A percentile compares a stretch with the other conserved stretches of the same genome.
Evolutionary conservation across 352 stramenopile species (phyloP).

Genomic region (Phytophthora crassamura): DNA sequence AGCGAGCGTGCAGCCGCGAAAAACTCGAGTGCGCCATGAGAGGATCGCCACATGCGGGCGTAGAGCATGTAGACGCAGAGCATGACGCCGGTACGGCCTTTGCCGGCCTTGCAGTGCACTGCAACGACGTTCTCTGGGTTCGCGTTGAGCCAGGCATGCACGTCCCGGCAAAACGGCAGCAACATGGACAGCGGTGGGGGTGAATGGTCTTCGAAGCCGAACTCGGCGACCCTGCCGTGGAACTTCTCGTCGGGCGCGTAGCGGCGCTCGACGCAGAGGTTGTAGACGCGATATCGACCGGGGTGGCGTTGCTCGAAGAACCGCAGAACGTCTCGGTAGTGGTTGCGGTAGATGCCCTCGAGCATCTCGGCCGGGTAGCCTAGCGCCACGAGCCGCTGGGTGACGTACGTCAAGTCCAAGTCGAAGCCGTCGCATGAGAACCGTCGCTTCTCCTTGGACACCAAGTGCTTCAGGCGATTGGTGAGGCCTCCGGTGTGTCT

Average conservation of each 20-base stretch:
- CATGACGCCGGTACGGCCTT: conserved; percentile 92
- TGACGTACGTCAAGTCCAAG: conserved; percentile 93
- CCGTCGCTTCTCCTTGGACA: conserved; percentile 92
- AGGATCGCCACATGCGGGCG: conserved; percentile 60
- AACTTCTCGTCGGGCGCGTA: conserved; percentile 83
- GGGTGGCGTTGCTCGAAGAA: conserved; percentile 90
- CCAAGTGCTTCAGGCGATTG: conserved; percentile 80
- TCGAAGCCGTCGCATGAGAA: conserved; percentile 92
- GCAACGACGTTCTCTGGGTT: conserved; percentile 82
- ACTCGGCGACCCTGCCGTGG: conserved; percentile 74
- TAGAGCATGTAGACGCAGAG: conserved; percentile 84
- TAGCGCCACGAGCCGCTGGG: conserved; percentile 85
- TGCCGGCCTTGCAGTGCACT: conserved; percentile 93
- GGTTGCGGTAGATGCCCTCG: conserved; percentile 91
- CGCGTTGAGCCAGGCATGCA: conserved; percentile 58
- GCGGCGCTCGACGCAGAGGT: conserved; percentile 89
- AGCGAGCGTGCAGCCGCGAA: conserved; percentile 75
- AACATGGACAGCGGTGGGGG: conserved; percentile 81
- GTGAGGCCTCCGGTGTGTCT: conserved; percentile 38
- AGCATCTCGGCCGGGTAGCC: conserved; percentile 90
- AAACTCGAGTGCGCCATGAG: conserved; percentile 68
- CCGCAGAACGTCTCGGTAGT: conserved; percentile 89
- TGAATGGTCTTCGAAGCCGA: conserved; percentile 90
- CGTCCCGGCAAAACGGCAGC: conserved; percentile 70
- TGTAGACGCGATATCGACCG: conserved; percentile 90